phyloP scores from a whole-genome alignment of 257 asterid genomes.

The Penstemon newberryi region DNA sequence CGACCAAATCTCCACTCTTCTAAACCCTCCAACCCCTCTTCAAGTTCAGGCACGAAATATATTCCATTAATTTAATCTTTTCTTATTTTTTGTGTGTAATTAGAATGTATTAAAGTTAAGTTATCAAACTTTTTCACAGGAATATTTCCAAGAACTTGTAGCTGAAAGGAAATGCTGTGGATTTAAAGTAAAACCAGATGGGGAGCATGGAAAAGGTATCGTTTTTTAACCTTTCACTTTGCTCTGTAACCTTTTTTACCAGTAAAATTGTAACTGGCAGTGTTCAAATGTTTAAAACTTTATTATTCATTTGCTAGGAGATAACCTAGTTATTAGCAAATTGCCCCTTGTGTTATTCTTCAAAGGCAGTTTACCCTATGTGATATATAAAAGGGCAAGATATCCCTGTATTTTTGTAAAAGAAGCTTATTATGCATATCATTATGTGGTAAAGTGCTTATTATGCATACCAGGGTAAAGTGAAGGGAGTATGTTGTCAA shows the following conservation, averaged over 20 bases:
- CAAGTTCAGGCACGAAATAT: slow-evolving; percentile 54
- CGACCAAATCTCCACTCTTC: slow-evolving; percentile 54
- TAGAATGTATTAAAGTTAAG: slow-evolving; percentile 3
- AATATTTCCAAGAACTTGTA: slow-evolving; percentile 58
- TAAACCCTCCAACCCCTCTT: slow-evolving; percentile 53
- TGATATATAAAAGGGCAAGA: too few species aligned
- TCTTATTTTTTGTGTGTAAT: slow-evolving; percentile 7
- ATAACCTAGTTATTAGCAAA: background rate
- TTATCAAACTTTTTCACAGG: slow-evolving; percentile 34
- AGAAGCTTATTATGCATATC: too few species aligned
- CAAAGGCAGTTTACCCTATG: too few species aligned
- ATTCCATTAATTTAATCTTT: background rate
- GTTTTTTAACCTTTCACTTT: background rate
- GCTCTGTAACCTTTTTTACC: background rate
- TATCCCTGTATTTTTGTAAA: too few species aligned
- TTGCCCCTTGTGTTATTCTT: too few species aligned
- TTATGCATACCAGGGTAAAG: too few species aligned
- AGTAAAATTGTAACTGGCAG: background rate
- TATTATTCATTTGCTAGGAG: slow-evolving; percentile 4
- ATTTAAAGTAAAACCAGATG: slow-evolving; percentile 59
- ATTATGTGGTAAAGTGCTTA: too few species aligned
- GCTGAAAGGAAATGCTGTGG: slow-evolving; percentile 46
- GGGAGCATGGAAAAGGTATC: slow-evolving; percentile 68
- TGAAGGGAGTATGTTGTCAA: too few species aligned
- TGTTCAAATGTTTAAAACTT: slow-evolving; percentile 18